These are phyloP conservation scores for Fusarium kyushuense DNA, from an alignment of 2,329 filamentous ascomycete genomes.

Conservation along the genomic window DNA sequence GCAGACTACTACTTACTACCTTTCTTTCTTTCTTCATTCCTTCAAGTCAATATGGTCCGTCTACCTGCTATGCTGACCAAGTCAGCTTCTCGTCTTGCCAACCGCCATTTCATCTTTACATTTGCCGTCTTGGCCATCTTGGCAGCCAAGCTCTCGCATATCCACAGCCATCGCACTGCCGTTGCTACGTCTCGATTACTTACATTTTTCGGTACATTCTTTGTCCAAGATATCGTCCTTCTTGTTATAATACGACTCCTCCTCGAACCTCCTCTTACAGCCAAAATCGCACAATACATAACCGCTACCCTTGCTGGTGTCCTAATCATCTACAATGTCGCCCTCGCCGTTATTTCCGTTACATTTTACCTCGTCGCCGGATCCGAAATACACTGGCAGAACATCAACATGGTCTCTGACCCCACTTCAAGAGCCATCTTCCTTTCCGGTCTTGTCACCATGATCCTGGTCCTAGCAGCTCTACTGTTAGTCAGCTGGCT, in stretches of 20 bases:
- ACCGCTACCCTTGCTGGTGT: constrained; percentile 28
- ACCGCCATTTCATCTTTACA: constrained; percentile 51
- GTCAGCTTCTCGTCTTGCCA: constrained; percentile 45
- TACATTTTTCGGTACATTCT: constrained; percentile 52
- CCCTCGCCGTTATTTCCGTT: constrained; percentile 45
- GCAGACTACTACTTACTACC: not conserved
- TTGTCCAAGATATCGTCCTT: constrained; percentile 51
- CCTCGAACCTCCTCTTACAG: constrained; percentile 43
- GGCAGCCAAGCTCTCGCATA: constrained; percentile 50
- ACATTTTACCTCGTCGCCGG: constrained; percentile 52
- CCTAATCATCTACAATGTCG: constrained; percentile 41
- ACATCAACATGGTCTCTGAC: constrained; percentile 51
- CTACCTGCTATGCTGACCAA: constrained; percentile 10
- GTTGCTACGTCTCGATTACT: constrained; percentile 47
- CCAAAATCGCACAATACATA: constrained; percentile 23
- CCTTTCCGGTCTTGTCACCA: constrained; percentile 52
- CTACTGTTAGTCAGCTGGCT: constrained; percentile 41
- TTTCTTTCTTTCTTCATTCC: not conserved
- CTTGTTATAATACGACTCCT: constrained; percentile 51
- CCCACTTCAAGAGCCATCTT: constrained; percentile 50
- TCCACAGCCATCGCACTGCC: constrained; percentile 50
- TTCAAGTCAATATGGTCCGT: constrained; percentile 4
- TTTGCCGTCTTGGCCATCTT: constrained; percentile 48
- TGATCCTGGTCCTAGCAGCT: constrained; percentile 35
- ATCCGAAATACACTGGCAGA: constrained; percentile 54